Conservation (phyloP, 441 rosid species). For the Populus trichocarpa region DNA sequence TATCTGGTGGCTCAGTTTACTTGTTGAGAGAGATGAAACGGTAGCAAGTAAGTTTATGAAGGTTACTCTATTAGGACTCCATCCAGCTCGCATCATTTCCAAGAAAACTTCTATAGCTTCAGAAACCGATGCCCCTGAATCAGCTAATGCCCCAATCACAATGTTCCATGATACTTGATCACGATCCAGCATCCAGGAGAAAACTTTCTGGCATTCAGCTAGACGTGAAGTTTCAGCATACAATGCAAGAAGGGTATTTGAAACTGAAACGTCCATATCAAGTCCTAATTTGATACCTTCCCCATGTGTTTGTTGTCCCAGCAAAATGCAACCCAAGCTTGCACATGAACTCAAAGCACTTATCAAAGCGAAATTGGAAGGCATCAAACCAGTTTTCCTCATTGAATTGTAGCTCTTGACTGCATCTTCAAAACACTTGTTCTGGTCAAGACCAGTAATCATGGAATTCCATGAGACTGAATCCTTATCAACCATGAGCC, state of each 20-base stretch:
- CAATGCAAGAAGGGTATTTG: slow-evolving; percentile 74
- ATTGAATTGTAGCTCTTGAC: slow-evolving; percentile 42
- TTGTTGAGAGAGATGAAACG: slow-evolving; percentile 49
- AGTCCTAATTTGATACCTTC: slow-evolving; percentile 71
- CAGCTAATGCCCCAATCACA: slow-evolving; percentile 66
- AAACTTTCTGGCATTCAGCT: slow-evolving; percentile 46
- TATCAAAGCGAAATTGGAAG: slow-evolving; percentile 63
- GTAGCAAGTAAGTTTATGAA: slow-evolving; percentile 65
- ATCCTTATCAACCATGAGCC: slow-evolving; percentile 59
- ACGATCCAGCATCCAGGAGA: slow-evolving; percentile 54
- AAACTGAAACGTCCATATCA: slow-evolving; percentile 74
- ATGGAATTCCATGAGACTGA: slow-evolving; percentile 84
- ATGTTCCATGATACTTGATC: slow-evolving; percentile 96
- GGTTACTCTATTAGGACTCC: slow-evolving; percentile 60
- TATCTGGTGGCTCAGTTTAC: slow-evolving; percentile 54
- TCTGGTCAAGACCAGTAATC: slow-evolving; percentile 87
- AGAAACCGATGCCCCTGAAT: slow-evolving; percentile 42
- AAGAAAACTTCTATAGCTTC: slow-evolving; percentile 51
- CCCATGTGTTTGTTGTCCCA: slow-evolving; percentile 66
- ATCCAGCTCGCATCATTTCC: slow-evolving; percentile 62
- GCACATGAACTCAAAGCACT: slow-evolving; percentile 86
- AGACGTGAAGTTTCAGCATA: slow-evolving; percentile 60
- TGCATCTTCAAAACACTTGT: slow-evolving; percentile 62
- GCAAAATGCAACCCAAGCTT: slow-evolving; percentile 54
- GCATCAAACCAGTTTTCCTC: slow-evolving; percentile 50